phyloP scores from a whole-genome alignment of 176 grass and related monocot genomes.

The Zea luxurians region DNA sequence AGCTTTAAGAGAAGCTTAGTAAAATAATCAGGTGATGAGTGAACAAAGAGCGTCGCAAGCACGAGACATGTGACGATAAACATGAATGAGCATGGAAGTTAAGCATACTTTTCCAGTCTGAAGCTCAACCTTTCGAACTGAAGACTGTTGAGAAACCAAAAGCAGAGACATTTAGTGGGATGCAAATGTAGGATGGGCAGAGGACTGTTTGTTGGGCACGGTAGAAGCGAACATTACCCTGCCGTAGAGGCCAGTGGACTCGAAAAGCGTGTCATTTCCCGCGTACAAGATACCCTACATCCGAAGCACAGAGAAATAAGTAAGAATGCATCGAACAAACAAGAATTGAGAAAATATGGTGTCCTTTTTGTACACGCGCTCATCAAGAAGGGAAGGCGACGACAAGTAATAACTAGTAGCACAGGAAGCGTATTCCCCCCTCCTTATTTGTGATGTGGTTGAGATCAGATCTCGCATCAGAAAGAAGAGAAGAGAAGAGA shows the following conservation, averaged over 20 bases:
- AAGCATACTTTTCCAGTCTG: conserved; percentile 41
- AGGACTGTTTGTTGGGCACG: background rate
- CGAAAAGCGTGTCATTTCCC: conserved; percentile 76
- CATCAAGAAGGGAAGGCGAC: too few relatives aligned
- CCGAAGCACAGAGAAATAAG: background rate
- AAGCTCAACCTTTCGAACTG: conserved; percentile 60
- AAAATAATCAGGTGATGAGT: background rate
- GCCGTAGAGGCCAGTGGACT: conserved; percentile 83
- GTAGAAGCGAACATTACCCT: conserved; percentile 44
- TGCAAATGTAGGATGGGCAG: background rate
- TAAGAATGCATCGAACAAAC: background rate
- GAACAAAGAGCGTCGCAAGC: background rate
- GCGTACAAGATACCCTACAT: conserved; percentile 75
- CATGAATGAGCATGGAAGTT: background rate
- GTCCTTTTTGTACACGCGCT: background rate
- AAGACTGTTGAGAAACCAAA: conserved; percentile 58
- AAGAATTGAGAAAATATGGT: background rate
- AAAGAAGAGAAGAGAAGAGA: too few relatives aligned
- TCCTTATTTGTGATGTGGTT: background rate
- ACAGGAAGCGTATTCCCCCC: background rate
- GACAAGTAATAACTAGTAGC: background rate
- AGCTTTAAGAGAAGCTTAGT: background rate
- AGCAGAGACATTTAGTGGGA: conserved; percentile 7
- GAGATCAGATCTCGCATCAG: background rate
- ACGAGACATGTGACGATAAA: background rate